Base-by-base conservation (phyloP, 768 basidiomycete genomes). In the Suillus fuscotomentosus region DNA sequence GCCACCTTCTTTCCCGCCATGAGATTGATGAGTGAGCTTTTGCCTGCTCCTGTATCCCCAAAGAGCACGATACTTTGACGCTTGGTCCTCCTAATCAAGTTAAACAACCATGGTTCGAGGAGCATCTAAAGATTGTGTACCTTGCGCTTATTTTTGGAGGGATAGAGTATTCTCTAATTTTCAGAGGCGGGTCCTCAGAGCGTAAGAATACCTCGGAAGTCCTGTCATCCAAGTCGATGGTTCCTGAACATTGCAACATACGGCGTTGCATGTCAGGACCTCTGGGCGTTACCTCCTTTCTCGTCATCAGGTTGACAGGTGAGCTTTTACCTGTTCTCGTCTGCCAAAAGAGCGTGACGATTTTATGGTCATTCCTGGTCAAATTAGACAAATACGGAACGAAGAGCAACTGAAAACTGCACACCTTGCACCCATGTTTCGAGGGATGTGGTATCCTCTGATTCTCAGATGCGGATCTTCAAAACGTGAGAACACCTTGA, bases 331-430 rank as follows among this genome's bases (percentile, higher is more conserved):
- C 72, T 17, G 73, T 64, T n/a, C 81, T 80, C 0, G 76, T 73
- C 61, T 81, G 78, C 0, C 79, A 80, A 56, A 81, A 83, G 22
- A 82, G 56, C 22, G 82, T 67, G 45, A 80, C 57, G 50, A 81
- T 62, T 55, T 47, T 24, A 27, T 8, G 34, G 31, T 15, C 15
- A 36, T 31, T 38, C 14, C 47, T 54, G 13, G 54, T 38, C 13
- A 39, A 38, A n/a, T 51, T 9, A 51, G 24, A 27, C 48, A n/a
- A 55, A 36, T 22, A 55, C n/a, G 3, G 17, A 4, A 38, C n/a
- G 13, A 6, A 38, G n/a, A 14, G 7, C 13, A 27, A 38, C 3
- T 55, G 54, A n/a, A 36, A 34, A 55, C 7, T 27, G 27, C 50
- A 7, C 10, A 55, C 54, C 13, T 55, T 55, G n/a, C 15, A 51